These are phyloP conservation scores for Podospora conica DNA, from an alignment of 495 filamentous ascomycete species.

Conservation along the genomic window DNA sequence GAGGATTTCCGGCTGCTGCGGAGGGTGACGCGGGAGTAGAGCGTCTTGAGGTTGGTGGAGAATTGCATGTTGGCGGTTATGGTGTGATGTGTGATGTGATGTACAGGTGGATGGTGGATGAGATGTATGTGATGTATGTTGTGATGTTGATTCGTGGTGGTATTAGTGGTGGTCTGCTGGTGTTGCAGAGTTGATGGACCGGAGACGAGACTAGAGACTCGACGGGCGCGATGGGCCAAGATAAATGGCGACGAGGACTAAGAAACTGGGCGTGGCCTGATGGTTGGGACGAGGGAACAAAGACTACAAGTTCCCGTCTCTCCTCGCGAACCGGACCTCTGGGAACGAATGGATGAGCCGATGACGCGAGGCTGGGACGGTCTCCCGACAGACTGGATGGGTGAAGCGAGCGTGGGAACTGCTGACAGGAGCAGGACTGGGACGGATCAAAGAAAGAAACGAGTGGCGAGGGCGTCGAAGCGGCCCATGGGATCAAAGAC, in stretches of 20 bases:
- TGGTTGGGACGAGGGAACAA: background rate
- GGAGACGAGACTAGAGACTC: background rate
- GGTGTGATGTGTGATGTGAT: background rate
- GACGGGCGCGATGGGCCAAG: background rate
- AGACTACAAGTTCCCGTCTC: background rate
- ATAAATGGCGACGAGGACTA: background rate
- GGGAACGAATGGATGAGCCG: background rate
- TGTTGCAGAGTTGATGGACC: background rate
- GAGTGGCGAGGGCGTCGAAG: slow-evolving; percentile 16
- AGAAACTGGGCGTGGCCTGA: background rate
- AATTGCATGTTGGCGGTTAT: slow-evolving; percentile 12
- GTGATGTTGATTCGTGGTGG: too few relatives aligned
- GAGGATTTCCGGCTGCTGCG: slow-evolving; percentile 8
- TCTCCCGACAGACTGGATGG: slow-evolving; percentile 1
- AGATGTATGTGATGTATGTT: background rate
- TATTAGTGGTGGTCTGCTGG: background rate
- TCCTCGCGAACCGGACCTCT: background rate
- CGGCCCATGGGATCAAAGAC: slow-evolving; percentile 14
- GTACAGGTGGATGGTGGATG: background rate
- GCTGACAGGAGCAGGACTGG: slow-evolving; percentile 6
- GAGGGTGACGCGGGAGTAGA: slow-evolving; percentile 17
- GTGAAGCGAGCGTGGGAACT: slow-evolving; percentile 10
- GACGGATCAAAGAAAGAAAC: slow-evolving; percentile 22
- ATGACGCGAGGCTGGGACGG: background rate
- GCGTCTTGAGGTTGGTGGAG: slow-evolving; percentile 21